Conservation (phyloP, 2,329 filamentous ascomycete genomes). For the Colletotrichum karsti region DNA sequence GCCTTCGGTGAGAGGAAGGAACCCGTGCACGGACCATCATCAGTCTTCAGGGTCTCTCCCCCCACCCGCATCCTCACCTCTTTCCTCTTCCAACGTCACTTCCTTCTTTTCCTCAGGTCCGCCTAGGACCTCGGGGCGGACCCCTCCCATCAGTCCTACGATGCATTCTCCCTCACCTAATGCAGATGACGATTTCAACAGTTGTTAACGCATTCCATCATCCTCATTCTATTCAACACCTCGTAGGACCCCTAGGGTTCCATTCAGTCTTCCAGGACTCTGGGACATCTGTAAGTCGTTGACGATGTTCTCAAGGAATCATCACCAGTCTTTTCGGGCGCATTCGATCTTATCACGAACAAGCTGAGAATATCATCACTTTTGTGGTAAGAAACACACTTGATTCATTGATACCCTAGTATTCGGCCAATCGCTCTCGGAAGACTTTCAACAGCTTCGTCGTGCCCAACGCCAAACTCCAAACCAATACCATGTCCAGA, state of each 20-base stretch:
- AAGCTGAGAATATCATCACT: too few species aligned
- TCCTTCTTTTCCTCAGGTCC: neutral
- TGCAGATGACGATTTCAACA: too few species aligned
- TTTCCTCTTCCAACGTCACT: neutral
- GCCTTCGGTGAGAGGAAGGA: neutral
- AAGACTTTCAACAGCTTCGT: neutral
- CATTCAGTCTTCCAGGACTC: too few species aligned
- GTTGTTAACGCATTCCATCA: too few species aligned
- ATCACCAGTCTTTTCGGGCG: too few species aligned
- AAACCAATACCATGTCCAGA: neutral
- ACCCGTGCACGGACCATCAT: neutral
- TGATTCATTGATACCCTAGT: too few species aligned
- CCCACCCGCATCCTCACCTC: constrained; percentile 1
- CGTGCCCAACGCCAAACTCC: neutral
- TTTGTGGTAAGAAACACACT: too few species aligned
- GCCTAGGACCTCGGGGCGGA: neutral
- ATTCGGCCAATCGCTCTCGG: neutral
- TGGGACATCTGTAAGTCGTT: too few species aligned
- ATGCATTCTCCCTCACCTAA: neutral
- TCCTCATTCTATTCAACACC: too few species aligned
- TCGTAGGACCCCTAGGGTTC: too few species aligned
- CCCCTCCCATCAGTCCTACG: neutral
- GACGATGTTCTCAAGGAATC: too few species aligned
- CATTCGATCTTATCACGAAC: too few species aligned
- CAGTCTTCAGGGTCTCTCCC: neutral